Base-by-base conservation (phyloP, 2,329 filamentous ascomycete species). In the Pestalotiopsis sp. region DNA sequence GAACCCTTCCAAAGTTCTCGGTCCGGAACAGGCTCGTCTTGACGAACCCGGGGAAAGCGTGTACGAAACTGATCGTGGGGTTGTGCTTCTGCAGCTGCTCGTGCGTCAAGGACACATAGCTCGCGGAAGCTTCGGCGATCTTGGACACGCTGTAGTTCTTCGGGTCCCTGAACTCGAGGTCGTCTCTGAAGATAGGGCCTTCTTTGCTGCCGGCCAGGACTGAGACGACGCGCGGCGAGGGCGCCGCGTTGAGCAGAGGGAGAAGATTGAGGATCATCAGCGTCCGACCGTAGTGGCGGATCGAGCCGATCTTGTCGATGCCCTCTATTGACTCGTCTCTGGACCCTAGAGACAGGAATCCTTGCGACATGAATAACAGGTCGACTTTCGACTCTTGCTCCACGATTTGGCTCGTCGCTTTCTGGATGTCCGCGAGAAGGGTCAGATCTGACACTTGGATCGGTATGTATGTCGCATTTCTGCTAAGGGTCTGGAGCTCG, bases 361-460 rank as follows among this genome's bases (percentile, higher is more conserved):
- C 64, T 20, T 58, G 64, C 7, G 64, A 66, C 64, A 66, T 66
- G 64, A 58, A 66, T 2, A 66, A 35, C 4, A 66, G 64, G 6
- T 66, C 64, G 10, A 66, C 20, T 38, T 59, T 66, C 1, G 64
- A 40, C 20, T 66, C 64, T 22, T 48, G 22, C 10, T 44, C 55
- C 26, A 66, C 4, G 11, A 66, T 66, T n/a, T 60, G 26, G 35
- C 11, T 35, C 5, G 20, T 39, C 14, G 64, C 55, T 22, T 60
- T 59, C 2, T 66, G 30, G 10, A 58, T 55, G 14, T 58, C 35
- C 30, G 64, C 13, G 20, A 66, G 64, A 55, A 66, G 64, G 1
- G 52, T 66, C 52, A 66, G 35, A 35, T 66, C 64, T 20, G 10
- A 35, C 9, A 38, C 52, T 17, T 20, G n/a, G 24, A 66, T 38